Evolutionary conservation across 768 basidiomycete genomes (phyloP).

Genomic region (Lyophyllum shimeji): DNA sequence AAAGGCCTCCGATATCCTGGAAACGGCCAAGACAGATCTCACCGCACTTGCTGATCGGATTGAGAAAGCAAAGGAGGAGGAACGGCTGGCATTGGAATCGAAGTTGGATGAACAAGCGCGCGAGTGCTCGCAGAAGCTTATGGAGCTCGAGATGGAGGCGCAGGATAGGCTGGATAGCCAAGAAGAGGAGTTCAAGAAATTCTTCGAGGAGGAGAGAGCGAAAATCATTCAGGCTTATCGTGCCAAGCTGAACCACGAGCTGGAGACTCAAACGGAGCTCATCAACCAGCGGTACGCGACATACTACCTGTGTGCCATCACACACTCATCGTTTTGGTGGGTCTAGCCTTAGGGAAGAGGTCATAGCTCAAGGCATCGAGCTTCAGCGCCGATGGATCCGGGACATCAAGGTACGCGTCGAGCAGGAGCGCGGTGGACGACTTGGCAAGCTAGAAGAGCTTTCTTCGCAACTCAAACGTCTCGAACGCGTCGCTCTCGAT

Average conservation of each 20-base stretch:
- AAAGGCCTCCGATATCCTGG: slow-evolving; percentile 73
- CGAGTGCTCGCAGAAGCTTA: slow-evolving; percentile 78
- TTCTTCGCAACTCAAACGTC: slow-evolving; percentile 83
- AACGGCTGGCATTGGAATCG: slow-evolving; percentile 60
- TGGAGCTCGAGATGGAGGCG: slow-evolving; percentile 82
- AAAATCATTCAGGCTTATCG: slow-evolving; percentile 77
- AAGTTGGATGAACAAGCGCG: slow-evolving; percentile 79
- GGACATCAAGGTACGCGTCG: slow-evolving; percentile 93
- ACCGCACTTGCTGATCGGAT: slow-evolving; percentile 75
- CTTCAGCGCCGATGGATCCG: slow-evolving; percentile 96
- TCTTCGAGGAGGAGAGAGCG: slow-evolving; percentile 76
- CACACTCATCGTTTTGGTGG: slow-evolving; percentile 3
- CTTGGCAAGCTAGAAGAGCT: slow-evolving; percentile 94
- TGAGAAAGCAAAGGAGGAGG: slow-evolving; percentile 77
- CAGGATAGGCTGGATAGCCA: slow-evolving; percentile 84
- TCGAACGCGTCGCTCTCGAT: slow-evolving; percentile 89
- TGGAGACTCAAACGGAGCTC: slow-evolving; percentile 85
- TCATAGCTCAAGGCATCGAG: slow-evolving; percentile 95
- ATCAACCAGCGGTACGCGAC: slow-evolving; percentile 86
- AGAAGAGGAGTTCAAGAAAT: slow-evolving; percentile 81
- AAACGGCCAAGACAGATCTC: slow-evolving; percentile 79
- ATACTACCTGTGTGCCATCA: background rate
- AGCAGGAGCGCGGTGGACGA: slow-evolving; percentile 94
- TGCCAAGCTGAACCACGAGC: slow-evolving; percentile 81
- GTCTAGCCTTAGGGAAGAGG: slow-evolving; percentile 85